These are phyloP conservation scores for Aureobasidium sp. DNA, from an alignment of 2,329 filamentous ascomycete genomes.

Conservation along the genomic window DNA sequence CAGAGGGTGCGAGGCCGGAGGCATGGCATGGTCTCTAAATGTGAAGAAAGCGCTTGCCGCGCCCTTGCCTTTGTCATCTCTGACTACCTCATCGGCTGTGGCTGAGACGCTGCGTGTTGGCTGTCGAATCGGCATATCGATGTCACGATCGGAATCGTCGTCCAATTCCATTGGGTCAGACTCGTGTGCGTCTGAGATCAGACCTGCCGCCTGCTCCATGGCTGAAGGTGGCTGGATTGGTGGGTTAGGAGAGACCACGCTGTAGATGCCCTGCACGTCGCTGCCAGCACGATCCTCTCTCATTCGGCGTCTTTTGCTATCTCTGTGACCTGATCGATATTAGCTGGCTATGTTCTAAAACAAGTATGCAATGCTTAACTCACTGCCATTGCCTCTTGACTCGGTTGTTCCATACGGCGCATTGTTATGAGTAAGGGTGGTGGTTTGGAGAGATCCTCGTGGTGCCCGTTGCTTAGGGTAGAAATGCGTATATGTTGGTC, in stretches of 20 bases:
- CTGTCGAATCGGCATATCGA: background rate
- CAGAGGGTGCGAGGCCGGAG: background rate
- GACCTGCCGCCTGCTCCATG: background rate
- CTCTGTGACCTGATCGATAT: background rate
- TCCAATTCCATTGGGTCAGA: background rate
- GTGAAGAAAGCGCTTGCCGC: background rate
- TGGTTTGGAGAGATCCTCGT: background rate
- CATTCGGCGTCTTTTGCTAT: background rate
- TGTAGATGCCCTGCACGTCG: background rate
- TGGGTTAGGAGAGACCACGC: background rate
- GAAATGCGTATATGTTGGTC: conserved; percentile 24
- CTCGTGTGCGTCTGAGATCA: background rate
- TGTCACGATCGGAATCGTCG: background rate
- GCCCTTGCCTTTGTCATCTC: background rate
- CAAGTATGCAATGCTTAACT: background rate
- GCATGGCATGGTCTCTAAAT: background rate
- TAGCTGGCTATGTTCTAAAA: background rate
- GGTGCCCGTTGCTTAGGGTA: conserved; percentile 16
- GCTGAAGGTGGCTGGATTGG: background rate
- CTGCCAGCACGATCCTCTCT: background rate
- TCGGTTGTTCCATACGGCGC: background rate
- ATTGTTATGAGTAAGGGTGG: background rate
- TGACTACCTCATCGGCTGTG: background rate
- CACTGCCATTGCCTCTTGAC: background rate
- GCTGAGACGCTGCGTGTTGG: background rate